A percentile compares a stretch with the other conserved stretches of the same genome.
Evolutionary conservation across 768 basidiomycete genomes (phyloP).

Genomic region (Boletus sp.): DNA sequence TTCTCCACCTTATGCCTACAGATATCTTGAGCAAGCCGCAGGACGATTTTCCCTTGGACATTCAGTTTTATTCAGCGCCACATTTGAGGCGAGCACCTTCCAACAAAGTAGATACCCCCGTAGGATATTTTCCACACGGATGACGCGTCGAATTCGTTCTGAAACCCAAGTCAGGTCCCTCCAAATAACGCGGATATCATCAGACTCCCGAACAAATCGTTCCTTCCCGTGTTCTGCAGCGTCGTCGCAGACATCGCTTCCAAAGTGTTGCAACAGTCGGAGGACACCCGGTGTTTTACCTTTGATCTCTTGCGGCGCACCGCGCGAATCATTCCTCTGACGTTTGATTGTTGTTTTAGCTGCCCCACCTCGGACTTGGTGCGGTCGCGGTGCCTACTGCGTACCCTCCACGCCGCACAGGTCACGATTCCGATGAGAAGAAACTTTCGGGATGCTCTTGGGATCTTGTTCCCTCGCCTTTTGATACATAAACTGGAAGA

Average conservation of each 20-base stretch:
- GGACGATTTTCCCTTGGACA: constrained; percentile 35
- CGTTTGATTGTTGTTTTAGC: constrained; percentile 44
- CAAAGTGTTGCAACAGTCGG: constrained; percentile 40
- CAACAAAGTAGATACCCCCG: constrained; percentile 34
- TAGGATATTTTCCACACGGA: constrained; percentile 18
- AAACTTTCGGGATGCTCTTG: constrained; percentile 32
- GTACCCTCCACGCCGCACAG: constrained; percentile 37
- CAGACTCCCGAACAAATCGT: constrained; percentile 37
- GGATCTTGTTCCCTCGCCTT: constrained; percentile 27
- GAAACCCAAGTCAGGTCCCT: constrained; percentile 30
- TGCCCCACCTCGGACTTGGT: constrained; percentile 33
- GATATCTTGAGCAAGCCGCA: constrained; percentile 37
- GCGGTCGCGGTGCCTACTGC: constrained; percentile 41
- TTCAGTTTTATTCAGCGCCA: constrained; percentile 42
- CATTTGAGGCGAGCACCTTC: constrained; percentile 33
- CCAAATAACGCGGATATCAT: constrained; percentile 36
- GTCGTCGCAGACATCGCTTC: constrained; percentile 45
- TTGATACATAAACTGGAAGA: constrained; percentile 42
- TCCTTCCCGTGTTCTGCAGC: constrained; percentile 47
- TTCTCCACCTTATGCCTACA: constrained; percentile 19
- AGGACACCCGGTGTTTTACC: constrained; percentile 50
- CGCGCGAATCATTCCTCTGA: constrained; percentile 37
- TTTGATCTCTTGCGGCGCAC: constrained; percentile 45
- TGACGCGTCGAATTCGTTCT: constrained; percentile 8
- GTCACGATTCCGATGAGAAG: constrained; percentile 22